Conservation (phyloP, 2,329 filamentous ascomycete species). For the Alternaria panax region DNA sequence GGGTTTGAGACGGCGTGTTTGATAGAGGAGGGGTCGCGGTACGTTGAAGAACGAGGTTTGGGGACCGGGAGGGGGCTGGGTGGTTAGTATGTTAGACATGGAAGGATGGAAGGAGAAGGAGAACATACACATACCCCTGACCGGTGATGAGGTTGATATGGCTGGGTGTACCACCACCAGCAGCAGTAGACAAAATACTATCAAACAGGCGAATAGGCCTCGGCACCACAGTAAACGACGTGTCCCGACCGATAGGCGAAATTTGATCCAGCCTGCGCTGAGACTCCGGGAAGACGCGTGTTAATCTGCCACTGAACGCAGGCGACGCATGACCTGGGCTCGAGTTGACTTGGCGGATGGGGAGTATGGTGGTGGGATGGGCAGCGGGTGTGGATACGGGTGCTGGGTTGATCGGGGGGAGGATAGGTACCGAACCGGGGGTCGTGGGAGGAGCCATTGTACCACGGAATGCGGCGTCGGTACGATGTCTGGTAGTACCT, state of each 20-base stretch:
- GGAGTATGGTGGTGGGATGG: background rate
- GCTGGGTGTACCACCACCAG: too few species aligned
- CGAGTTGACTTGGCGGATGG: too few species aligned
- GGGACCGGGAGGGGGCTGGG: background rate
- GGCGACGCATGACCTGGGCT: too few species aligned
- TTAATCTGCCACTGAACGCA: background rate
- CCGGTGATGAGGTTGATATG: too few species aligned
- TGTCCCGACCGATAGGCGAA: background rate
- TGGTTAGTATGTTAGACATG: too few species aligned
- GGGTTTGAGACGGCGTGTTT: conserved; percentile 27
- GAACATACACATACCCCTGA: too few species aligned
- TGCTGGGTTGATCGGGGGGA: background rate
- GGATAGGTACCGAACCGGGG: too few species aligned
- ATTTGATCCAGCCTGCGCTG: background rate
- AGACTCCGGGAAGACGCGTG: background rate
- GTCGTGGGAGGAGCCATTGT: too few species aligned
- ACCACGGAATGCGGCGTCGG: background rate
- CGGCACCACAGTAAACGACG: background rate
- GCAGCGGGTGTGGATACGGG: background rate
- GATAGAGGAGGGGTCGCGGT: background rate
- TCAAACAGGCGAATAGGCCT: background rate
- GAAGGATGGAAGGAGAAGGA: background rate
- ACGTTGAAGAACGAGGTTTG: background rate
- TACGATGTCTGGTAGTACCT: too few species aligned
- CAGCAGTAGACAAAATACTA: too few species aligned